These are phyloP conservation scores for Fraxinus latifolia DNA, from an alignment of 305 asterid genomes.

Conservation along the genomic window DNA sequence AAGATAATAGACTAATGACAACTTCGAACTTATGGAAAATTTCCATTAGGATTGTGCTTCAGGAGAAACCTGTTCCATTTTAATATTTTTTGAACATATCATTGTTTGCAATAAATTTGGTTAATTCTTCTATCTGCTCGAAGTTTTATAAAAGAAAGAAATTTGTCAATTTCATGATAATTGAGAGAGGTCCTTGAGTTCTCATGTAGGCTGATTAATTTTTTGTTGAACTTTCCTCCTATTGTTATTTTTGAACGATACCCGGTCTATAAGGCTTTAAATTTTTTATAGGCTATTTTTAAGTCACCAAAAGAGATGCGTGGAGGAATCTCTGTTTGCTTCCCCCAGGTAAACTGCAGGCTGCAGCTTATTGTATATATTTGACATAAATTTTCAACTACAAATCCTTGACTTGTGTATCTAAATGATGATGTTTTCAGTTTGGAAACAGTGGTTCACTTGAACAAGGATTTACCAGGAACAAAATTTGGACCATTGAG, in stretches of 20 bases:
- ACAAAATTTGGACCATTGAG: conserved; percentile 78
- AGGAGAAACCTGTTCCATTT: not conserved
- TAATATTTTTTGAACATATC: not conserved
- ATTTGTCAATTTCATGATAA: not conserved
- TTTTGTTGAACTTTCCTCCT: not conserved
- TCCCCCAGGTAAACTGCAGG: conserved; percentile 69
- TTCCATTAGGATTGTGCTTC: not conserved
- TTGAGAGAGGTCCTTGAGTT: not conserved
- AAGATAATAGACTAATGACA: not conserved
- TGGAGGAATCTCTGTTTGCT: conserved; percentile 86
- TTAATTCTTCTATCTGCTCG: not conserved
- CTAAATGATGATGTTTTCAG: conserved; percentile 35
- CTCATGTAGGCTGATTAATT: not conserved
- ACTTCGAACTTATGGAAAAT: not conserved
- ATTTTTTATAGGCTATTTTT: conserved; percentile 60
- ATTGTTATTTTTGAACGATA: conserved; percentile 10
- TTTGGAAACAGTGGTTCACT: conserved; percentile 66
- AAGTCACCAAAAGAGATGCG: conserved; percentile 91
- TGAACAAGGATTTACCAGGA: conserved; percentile 84
- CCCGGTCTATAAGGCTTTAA: conserved; percentile 3
- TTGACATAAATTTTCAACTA: not conserved
- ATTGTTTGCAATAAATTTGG: not conserved
- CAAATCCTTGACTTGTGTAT: not conserved
- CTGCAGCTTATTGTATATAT: not conserved
- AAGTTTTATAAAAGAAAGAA: not conserved